Evolutionary conservation across 2,329 filamentous ascomycete species (phyloP).

Genomic region (Colletotrichum orbiculare): DNA sequence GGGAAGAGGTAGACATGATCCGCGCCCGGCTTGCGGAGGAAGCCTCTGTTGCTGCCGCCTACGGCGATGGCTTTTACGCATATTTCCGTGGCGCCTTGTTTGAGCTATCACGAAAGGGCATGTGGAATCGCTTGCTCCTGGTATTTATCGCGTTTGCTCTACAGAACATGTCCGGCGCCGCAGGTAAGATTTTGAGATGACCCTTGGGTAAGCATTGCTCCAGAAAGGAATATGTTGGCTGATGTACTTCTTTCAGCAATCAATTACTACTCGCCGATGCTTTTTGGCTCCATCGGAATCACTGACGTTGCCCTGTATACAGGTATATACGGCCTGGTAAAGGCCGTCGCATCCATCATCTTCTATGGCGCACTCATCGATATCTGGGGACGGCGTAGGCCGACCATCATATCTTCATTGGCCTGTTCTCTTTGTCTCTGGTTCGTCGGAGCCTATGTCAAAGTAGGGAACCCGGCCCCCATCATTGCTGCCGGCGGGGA

Average conservation of each 20-base stretch:
- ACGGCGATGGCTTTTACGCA: constrained; percentile 47
- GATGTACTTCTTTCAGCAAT: constrained; percentile 43
- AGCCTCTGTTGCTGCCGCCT: constrained; percentile 44
- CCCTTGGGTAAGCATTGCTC: constrained; percentile 24
- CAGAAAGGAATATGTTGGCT: neutral
- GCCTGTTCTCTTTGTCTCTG: constrained; percentile 61
- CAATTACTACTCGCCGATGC: constrained; percentile 56
- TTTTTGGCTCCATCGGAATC: constrained; percentile 58
- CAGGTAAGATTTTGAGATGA: constrained; percentile 40
- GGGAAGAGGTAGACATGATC: constrained; percentile 61
- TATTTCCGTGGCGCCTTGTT: constrained; percentile 48
- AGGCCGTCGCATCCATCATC: constrained; percentile 53
- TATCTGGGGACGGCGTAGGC: constrained; percentile 51
- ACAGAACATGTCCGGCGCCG: constrained; percentile 54
- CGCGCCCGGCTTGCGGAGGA: constrained; percentile 49
- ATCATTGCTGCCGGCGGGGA: constrained; percentile 56
- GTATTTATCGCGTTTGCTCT: constrained; percentile 52
- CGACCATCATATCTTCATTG: constrained; percentile 59
- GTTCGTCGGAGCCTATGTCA: constrained; percentile 63
- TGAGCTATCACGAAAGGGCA: constrained; percentile 51
- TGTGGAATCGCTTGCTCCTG: constrained; percentile 52
- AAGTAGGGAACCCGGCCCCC: constrained; percentile 57
- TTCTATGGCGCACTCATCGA: constrained; percentile 55
- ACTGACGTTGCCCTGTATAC: constrained; percentile 58
- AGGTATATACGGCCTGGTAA: constrained; percentile 61